A percentile compares a stretch with the other conserved stretches of the same genome.
Evolutionary conservation across 768 basidiomycete species (phyloP).

Genomic region (Termitomyces sp.): DNA sequence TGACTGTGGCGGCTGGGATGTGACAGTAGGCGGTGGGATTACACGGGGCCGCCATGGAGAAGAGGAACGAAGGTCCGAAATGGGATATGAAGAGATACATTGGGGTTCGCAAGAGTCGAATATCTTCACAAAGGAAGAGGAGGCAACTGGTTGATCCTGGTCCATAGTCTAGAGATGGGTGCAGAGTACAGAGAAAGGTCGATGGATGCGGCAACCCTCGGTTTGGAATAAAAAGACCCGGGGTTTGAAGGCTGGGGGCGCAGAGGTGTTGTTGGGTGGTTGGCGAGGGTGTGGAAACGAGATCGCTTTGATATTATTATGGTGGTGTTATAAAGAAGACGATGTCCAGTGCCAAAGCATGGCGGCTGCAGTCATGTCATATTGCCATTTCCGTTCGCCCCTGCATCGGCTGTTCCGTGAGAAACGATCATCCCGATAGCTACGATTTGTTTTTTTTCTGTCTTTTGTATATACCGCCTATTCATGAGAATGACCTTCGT

Average conservation of each 20-base stretch:
- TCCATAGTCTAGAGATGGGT: conserved; percentile 5
- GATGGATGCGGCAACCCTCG: not conserved
- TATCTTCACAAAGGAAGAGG: conserved; percentile 10
- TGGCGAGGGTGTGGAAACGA: conserved; percentile 5
- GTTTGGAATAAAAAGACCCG: not conserved
- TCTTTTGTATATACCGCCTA: not conserved
- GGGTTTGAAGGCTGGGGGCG: not conserved
- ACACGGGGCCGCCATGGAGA: conserved; percentile 4
- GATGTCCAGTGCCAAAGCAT: conserved; percentile 24
- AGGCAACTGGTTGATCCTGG: conserved; percentile 6
- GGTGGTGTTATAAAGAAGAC: conserved; percentile 15
- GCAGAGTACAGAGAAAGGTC: conserved; percentile 5
- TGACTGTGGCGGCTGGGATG: conserved; percentile 14
- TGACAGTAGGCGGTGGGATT: conserved; percentile 8
- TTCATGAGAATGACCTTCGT: not conserved
- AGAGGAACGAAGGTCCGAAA: conserved; percentile 32
- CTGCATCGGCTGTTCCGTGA: conserved; percentile 15
- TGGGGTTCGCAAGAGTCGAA: conserved; percentile 19
- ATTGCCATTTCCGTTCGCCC: conserved; percentile 29
- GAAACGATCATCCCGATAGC: conserved; percentile 9
- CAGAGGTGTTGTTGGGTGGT: not conserved
- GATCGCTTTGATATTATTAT: conserved; percentile 14
- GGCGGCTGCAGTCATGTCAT: conserved; percentile 22
- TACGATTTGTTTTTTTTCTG: conserved; percentile 4
- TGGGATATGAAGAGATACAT: conserved; percentile 24